Conservation (phyloP, 148 eudicot genomes). For the Rhododendron griersonianum region DNA sequence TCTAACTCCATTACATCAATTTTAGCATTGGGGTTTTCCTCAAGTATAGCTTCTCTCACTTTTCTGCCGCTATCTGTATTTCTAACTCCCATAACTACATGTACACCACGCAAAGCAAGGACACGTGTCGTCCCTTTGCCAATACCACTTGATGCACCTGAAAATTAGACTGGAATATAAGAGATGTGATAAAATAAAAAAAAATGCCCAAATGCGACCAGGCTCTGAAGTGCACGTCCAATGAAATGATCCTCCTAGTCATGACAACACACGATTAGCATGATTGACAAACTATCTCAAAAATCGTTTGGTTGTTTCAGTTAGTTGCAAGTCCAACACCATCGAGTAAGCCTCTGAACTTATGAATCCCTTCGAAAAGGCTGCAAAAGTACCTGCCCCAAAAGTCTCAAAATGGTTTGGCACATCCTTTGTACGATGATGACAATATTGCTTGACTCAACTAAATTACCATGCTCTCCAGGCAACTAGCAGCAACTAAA, state of each 20-base stretch:
- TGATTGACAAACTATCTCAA: neutral
- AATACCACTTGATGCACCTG: slow-evolving; percentile 88
- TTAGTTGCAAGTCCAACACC: neutral
- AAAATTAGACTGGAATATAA: slow-evolving; percentile 15
- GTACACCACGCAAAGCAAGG: neutral
- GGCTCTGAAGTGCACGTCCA: neutral
- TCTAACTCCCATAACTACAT: neutral
- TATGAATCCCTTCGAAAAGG: neutral
- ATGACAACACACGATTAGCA: neutral
- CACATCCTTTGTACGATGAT: neutral
- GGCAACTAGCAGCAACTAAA: neutral
- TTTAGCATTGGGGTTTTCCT: slow-evolving; percentile 63
- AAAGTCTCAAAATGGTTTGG: neutral
- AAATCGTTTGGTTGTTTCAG: neutral
- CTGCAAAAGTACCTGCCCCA: neutral
- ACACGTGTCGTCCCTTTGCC: neutral
- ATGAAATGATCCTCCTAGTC: neutral
- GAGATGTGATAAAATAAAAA: neutral
- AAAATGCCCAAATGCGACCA: neutral
- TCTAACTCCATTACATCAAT: slow-evolving; percentile 87
- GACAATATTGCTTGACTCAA: neutral
- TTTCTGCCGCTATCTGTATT: slow-evolving; percentile 40
- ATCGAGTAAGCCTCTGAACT: neutral
- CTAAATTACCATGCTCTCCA: neutral
- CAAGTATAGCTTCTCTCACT: slow-evolving; percentile 58